Base-by-base conservation (phyloP, 164 flowering plant species). In the Sextonia rubra region DNA sequence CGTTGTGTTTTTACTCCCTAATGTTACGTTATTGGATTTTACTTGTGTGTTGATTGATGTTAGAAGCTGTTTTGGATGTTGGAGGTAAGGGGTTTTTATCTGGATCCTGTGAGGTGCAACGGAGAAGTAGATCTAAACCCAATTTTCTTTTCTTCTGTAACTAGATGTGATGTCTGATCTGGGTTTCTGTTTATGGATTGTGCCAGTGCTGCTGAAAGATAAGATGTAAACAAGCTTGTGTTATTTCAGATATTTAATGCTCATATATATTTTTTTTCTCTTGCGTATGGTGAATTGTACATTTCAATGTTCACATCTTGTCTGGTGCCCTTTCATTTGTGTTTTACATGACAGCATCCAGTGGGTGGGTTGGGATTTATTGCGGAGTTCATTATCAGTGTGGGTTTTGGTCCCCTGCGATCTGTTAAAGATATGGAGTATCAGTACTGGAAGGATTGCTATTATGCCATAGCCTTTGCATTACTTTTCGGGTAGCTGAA, bases 31-130 rank as follows among this genome's bases (percentile, higher is more conserved):
- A 26, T 17, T 56, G 2, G 12, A n/a, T 26, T 58, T 55, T 56
- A 55, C 23, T 17, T 56, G 72, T 69, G 72, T 55, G 61, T 56
- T 55, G 72, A 69, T 69, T 69, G 63, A 56, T 69, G 63, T 12
- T 69, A 58, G 55, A 55, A 55, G 62, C 47, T 69, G 64, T 69
- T 55, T 69, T 69, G 61, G 72, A 63, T 69, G 72, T 56, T 47
- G 72, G 25, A 69, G 17, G 72, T 55, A 29, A 58, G 29, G 71
- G 61, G 44, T 9, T 23, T 25, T 25, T 69, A 22, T 55, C 37
- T 26, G 58, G 37, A 6, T 22, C 12, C 27, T 4, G 22, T 12
- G 4, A 48, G 27, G n/a, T 24, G 60, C 24, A 69, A 26, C 4
- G 44, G 25, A 69, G 18, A n/a, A 30, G 47, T 27, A 11, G 64